Evolutionary conservation across 148 eudicot species (phyloP).

Genomic region (Rheum nobile): DNA sequence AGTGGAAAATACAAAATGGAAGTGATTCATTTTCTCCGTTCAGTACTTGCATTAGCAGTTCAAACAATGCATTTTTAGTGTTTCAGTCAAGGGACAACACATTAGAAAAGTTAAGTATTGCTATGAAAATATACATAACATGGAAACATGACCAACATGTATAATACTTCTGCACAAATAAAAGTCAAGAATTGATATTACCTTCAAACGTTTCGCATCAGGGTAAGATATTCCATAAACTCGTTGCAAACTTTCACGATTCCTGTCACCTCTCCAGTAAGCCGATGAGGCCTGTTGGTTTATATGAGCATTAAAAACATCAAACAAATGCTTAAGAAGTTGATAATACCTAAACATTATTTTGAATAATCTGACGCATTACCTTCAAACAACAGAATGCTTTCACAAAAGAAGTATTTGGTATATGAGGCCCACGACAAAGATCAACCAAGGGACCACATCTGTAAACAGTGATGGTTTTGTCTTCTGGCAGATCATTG

Average conservation of each 20-base stretch:
- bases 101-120: neutral
- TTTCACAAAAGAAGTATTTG: conserved; percentile 87
- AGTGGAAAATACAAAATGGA: neutral
- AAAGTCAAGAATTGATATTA: conserved; percentile 11
- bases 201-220: conserved; percentile 74
- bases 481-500: conserved; percentile 83
- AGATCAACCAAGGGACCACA: conserved; percentile 98
- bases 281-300: conserved; percentile 78
- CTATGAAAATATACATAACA: neutral
- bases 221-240: conserved; percentile 97
- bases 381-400: conserved; percentile 91
- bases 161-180: neutral
- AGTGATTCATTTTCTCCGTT: neutral
- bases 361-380: neutral
- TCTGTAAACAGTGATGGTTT: conserved; percentile 95
- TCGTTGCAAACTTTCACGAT: conserved; percentile 96
- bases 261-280: conserved; percentile 89
- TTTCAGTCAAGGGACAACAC: neutral
- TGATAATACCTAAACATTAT: neutral
- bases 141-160: neutral
- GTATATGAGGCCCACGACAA: conserved; percentile 98
- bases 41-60: neutral
- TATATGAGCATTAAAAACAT: neutral
- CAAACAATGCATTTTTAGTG: neutral
- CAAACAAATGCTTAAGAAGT: neutral